phyloP scores from a whole-genome alignment of 331 rosid genomes.

The Ulmus americana region DNA sequence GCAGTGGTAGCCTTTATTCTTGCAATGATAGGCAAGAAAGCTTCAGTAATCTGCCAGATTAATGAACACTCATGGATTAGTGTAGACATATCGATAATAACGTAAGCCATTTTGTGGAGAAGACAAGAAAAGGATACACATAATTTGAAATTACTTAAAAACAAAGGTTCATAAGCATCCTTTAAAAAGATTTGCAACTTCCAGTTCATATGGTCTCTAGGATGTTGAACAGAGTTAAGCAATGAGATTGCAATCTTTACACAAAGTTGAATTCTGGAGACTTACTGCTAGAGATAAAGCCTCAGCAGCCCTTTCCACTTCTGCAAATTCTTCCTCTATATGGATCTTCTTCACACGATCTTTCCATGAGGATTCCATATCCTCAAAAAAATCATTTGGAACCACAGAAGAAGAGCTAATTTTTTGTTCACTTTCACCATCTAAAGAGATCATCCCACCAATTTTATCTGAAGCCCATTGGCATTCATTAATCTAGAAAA shows the following conservation, averaged over 20 bases:
- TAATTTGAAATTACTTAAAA: not conserved
- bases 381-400: conserved; percentile 78
- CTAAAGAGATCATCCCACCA: conserved; percentile 58
- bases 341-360: conserved; percentile 80
- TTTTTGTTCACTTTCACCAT: conserved; percentile 61
- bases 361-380: conserved; percentile 87
- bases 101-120: too few relatives aligned
- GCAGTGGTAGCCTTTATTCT: conserved; percentile 74
- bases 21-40: conserved; percentile 65
- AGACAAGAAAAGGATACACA: not conserved
- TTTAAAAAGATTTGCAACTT: not conserved
- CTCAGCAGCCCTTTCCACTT: conserved; percentile 69
- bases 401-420: conserved; percentile 53
- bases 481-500: conserved; percentile 63
- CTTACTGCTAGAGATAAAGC: conserved; percentile 69
- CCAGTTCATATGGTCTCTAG: not conserved
- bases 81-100: not conserved
- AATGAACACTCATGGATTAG: not conserved
- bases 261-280: conserved; percentile 15
- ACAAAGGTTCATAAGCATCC: not conserved
- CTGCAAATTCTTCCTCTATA: conserved; percentile 53
- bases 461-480: conserved; percentile 58
- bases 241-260: not conserved
- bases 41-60: conserved; percentile 65
- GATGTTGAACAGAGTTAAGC: not conserved